Evolutionary conservation across 2,329 filamentous ascomycete species (phyloP), one percentile per base, ranked within the genome.

Genomic region (Dactylellina parvicollis): DNA sequence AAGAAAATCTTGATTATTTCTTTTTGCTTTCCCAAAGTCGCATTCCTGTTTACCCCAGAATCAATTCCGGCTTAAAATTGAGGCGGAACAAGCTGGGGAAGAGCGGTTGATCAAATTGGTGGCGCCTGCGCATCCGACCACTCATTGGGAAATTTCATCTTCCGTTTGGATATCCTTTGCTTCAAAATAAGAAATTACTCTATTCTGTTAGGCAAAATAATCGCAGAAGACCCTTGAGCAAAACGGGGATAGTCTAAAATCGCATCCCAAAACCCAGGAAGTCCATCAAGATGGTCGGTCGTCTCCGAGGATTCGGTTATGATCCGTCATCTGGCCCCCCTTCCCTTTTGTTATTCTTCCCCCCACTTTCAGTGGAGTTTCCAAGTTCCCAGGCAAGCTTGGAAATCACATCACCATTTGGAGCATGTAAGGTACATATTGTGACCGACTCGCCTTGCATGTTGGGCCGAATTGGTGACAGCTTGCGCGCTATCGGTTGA

Each of bases 51-150:
- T 72, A 72, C 67, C 67, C 67, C 67, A 34, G 67, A 72, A 52
- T 52, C 61, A 52, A 64, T 64, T 52, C 42, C 20, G 18, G 32
- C 36, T 57, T 59, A 26, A 67, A 67, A 65, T n/a, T 67, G 62
- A 67, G 52, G 36, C n/a, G 14, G 44, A 36, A 26, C 38, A 32
- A 49, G 38, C 56, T 55, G 65, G 65, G 65, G 55, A 66, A 55
- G 49, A 55, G 56, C 50, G 49, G 67, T 64, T 59, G 44, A 64
- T 72, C 67, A 72, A 72, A 65, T 72, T 72, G 44, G 67, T 72
- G 67, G 67, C 67, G 59, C 18, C 40, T 26, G 46, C 36, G 46
- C 28, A 62, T 56, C 57, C 66, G 49, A 44, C n/a, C n/a, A n/a
- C 20, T 54, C 32, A 46, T 59, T 72, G 67, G 57, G 34, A 72